Evolutionary conservation across 2,329 filamentous ascomycete genomes (phyloP).

Genomic region (Claviceps sp.): DNA sequence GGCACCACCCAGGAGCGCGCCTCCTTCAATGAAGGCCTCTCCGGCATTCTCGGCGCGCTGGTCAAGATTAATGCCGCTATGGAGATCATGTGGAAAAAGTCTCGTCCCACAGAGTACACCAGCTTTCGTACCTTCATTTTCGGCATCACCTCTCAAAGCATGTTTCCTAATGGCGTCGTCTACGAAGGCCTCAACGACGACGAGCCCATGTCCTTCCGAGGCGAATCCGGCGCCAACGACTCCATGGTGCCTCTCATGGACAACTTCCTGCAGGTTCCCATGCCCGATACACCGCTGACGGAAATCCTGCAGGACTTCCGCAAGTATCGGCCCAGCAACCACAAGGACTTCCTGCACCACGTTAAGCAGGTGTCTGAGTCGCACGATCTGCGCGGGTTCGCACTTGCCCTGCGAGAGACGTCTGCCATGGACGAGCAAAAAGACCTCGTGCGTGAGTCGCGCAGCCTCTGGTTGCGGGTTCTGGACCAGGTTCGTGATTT

Average conservation of each 20-base stretch:
- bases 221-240: conserved; percentile 89
- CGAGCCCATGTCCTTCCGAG: conserved; percentile 68
- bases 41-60: conserved; percentile 43
- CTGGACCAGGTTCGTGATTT: conserved; percentile 70
- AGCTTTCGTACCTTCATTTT: conserved; percentile 95
- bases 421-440: conserved; percentile 15
- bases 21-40: conserved; percentile 51
- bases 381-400: conserved; percentile 45
- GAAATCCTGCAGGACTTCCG: conserved; percentile 82
- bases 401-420: conserved; percentile 24
- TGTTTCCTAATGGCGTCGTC: conserved; percentile 86
- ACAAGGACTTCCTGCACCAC: conserved; percentile 69
- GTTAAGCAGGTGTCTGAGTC: conserved; percentile 40
- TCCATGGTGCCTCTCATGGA: conserved; percentile 87
- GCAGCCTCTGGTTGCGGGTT: conserved; percentile 48
- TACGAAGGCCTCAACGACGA: conserved; percentile 69
- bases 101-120: conserved; percentile 70
- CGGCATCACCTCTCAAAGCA: conserved; percentile 81
- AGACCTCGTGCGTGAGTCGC: conserved; percentile 38
- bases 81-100: conserved; percentile 88
- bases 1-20: conserved; percentile 27
- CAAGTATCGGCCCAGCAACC: conserved; percentile 76
- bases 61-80: conserved; percentile 63
- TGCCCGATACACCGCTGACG: conserved; percentile 82
- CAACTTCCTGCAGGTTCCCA: conserved; percentile 70